Base-by-base conservation (phyloP, 345 rosid genomes). In the Eucalyptus sp. region DNA sequence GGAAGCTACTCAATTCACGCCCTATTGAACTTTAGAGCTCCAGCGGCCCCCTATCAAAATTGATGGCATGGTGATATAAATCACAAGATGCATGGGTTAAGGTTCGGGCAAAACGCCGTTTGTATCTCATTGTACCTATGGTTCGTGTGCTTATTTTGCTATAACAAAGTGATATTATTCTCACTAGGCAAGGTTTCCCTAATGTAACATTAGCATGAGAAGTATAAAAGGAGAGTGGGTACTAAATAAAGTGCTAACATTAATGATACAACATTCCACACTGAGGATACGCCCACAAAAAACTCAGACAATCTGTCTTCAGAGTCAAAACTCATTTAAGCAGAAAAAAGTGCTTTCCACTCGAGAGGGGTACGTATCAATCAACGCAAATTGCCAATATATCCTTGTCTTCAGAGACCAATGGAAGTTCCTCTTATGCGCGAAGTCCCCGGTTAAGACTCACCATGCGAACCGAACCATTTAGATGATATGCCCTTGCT, bases 391-490 rank as follows among this genome's bases (percentile, higher is more conserved):
- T 41, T 11, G 84, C 29, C 84, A 41, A 76, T 41, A 20, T 76
- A 71, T 37, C 48, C 83, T 20, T 76, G 48, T 76, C 29, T 76
- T 76, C 48, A 11, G 29, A 6, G 48, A 76, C 27, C 60, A 16
- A 27, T 2, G 52, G 48, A 71, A 87, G 56, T 24, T 20, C 37
- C 37, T 58, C 44, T 71, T 90, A 96, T 13, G 88, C 88, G 0
- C 95, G 96, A 50, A 89, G 52, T 20, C 97, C 97, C 90, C 93
- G 88, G 93, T 91, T 93, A 29, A 96, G 97, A 90, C 91, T 95
- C 58, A 97, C 98, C 97, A 96, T 96, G 86, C 95, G 99, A 80
- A 90, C 91, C 3, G 95, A 91, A 79, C 89, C 90, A 88, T 95
- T 96, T 92, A 94, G 90, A 76, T 93, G 96, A 84, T 94, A 92